These are phyloP conservation scores for Auriscalpium microsporum DNA, from an alignment of 768 basidiomycete genomes.

Conservation along the genomic window DNA sequence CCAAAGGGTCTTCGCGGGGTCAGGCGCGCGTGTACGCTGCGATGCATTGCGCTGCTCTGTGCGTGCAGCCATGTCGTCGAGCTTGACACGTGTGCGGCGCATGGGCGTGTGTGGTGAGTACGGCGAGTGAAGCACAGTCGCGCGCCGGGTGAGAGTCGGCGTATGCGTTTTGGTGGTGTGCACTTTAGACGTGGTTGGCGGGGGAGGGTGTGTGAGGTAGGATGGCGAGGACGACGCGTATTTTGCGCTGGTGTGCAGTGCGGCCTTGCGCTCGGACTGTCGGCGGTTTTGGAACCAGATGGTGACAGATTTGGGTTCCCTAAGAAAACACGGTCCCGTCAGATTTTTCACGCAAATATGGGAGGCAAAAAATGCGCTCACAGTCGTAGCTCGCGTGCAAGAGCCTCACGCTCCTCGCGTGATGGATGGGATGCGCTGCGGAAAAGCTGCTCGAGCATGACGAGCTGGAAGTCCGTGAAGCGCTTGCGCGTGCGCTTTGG, in stretches of 20 bases:
- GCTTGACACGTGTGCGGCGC: constrained; percentile 18
- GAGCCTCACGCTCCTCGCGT: constrained; percentile 14
- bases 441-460: constrained; percentile 14
- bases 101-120: constrained; percentile 9
- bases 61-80: constrained; percentile 27
- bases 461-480: constrained; percentile 12
- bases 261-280: constrained; percentile 18
- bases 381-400: constrained; percentile 11
- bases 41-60: constrained; percentile 20
- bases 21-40: constrained; percentile 16
- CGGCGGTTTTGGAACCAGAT: constrained; percentile 30
- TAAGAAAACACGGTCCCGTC: neutral
- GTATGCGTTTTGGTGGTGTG: neutral
- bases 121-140: constrained; percentile 6
- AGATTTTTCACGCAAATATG: neutral
- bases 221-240: neutral
- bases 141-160: constrained; percentile 1
- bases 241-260: neutral
- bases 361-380: neutral
- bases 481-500: constrained; percentile 15
- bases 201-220: neutral
- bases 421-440: constrained; percentile 13
- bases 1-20: constrained; percentile 15
- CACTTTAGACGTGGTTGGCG: neutral
- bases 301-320: constrained; percentile 23